Conservation (phyloP, 225 moss, liverwort and hornwort genomes). For the Asterella californica region DNA sequence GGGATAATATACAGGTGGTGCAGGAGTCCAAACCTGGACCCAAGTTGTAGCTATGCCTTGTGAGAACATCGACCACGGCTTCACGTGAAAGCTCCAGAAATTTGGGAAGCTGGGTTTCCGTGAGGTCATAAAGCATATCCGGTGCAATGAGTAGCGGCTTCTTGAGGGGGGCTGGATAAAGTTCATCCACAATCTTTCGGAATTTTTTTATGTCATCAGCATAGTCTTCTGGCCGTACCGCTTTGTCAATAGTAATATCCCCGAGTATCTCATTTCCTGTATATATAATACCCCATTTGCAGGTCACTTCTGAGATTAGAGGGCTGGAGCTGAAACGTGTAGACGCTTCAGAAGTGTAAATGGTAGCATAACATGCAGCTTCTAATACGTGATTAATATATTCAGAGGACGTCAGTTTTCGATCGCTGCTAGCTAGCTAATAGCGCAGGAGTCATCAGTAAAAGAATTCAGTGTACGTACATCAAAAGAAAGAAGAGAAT, state of each 20-base stretch:
- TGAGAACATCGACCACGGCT: neutral
- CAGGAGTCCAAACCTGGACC: neutral
- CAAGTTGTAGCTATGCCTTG: neutral
- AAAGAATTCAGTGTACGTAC: too few species aligned
- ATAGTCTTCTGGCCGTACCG: neutral
- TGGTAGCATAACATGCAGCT: too few species aligned
- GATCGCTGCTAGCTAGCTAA: too few species aligned
- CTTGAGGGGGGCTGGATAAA: neutral
- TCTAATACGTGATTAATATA: too few species aligned
- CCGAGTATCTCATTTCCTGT: neutral
- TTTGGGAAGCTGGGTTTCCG: neutral
- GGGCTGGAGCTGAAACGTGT: too few species aligned
- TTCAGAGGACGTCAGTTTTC: too few species aligned
- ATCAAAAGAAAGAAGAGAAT: too few species aligned
- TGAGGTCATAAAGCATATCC: neutral
- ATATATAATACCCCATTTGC: neutral
- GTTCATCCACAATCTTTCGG: neutral
- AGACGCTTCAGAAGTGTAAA: too few species aligned
- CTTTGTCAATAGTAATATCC: neutral
- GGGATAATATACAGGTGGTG: too few species aligned
- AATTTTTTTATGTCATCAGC: neutral
- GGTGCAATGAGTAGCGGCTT: neutral
- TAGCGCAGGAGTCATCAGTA: too few species aligned
- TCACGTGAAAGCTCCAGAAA: neutral
- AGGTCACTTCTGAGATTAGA: too few species aligned